Percentiles rank a stretch among this genome's conserved stretches.
Evolutionary conservation across 495 filamentous ascomycete genomes (phyloP).

Genomic region (Cercophora scortea): DNA sequence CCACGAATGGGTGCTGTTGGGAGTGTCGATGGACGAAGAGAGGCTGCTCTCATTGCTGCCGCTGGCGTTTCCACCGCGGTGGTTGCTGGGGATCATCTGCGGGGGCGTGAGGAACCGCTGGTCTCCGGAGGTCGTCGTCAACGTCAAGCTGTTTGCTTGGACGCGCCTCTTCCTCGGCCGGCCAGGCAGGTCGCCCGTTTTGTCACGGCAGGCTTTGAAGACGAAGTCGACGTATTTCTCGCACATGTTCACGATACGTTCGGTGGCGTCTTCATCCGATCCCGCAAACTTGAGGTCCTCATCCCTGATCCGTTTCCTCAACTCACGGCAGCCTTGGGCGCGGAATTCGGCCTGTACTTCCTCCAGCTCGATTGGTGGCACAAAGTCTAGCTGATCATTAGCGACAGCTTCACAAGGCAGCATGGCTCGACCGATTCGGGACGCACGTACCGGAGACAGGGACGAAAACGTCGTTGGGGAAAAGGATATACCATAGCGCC

Average conservation of each 20-base stretch:
- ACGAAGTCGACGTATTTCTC: not conserved
- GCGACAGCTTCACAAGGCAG: not conserved
- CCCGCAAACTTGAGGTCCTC: not conserved
- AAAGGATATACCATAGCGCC: constrained; percentile 17
- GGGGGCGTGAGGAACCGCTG: not conserved
- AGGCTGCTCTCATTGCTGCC: constrained; percentile 3
- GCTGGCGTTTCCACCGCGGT: not conserved
- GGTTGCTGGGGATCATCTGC: not conserved
- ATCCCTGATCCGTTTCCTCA: not conserved
- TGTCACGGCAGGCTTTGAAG: constrained; percentile 1
- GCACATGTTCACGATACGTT: not conserved
- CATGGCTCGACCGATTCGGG: no score
- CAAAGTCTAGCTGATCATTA: constrained; percentile 12
- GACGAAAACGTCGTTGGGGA: constrained; percentile 6
- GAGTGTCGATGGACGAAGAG: constrained; percentile 4
- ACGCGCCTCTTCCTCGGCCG: constrained; percentile 1
- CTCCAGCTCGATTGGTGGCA: constrained; percentile 22
- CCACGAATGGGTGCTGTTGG: constrained; percentile 6
- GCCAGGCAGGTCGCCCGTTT: not conserved
- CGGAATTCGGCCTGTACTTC: constrained; percentile 18
- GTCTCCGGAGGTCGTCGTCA: not conserved
- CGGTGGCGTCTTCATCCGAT: not conserved
- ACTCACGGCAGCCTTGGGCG: not conserved
- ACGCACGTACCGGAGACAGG: no score
- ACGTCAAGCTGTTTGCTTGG: no score